Percentiles rank a stretch among this genome's conserved stretches.
phyloP scores from a whole-genome alignment of 129 eudicot species.

The Flaveria linearis region DNA sequence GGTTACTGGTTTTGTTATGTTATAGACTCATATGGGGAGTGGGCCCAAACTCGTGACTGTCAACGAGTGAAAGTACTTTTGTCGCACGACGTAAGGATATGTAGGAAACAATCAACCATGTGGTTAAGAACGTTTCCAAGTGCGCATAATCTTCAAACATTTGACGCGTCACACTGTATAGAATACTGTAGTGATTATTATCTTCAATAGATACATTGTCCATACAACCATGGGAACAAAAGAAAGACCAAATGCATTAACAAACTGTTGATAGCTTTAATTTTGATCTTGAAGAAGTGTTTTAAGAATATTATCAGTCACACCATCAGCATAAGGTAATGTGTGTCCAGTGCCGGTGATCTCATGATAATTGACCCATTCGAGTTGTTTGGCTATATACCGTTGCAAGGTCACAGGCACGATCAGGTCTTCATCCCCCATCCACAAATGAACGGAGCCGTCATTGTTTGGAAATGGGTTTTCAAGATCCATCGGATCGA shows the following conservation, averaged over 20 bases:
- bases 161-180: no score
- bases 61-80: no score
- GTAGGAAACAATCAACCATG: no score
- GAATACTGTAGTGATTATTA: no score
- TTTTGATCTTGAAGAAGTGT: slow-evolving; percentile 24
- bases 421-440: slow-evolving; percentile 60
- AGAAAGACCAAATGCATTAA: neutral
- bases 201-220: neutral
- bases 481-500: slow-evolving; percentile 62
- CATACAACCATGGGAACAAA: neutral
- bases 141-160: no score
- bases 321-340: slow-evolving; percentile 49
- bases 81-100: no score
- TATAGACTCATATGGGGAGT: no score
- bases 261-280: neutral
- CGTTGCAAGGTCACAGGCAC: slow-evolving; percentile 63
- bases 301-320: slow-evolving; percentile 47
- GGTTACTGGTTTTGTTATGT: no score
- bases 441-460: slow-evolving; percentile 70
- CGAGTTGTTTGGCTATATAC: slow-evolving; percentile 54
- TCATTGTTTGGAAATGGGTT: slow-evolving; percentile 54
- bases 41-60: no score
- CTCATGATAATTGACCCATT: slow-evolving; percentile 83
- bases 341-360: slow-evolving; percentile 60
- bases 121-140: no score